Conservation (phyloP, 1,284 basidiomycete species). For the Ganoderma resinaceum region DNA sequence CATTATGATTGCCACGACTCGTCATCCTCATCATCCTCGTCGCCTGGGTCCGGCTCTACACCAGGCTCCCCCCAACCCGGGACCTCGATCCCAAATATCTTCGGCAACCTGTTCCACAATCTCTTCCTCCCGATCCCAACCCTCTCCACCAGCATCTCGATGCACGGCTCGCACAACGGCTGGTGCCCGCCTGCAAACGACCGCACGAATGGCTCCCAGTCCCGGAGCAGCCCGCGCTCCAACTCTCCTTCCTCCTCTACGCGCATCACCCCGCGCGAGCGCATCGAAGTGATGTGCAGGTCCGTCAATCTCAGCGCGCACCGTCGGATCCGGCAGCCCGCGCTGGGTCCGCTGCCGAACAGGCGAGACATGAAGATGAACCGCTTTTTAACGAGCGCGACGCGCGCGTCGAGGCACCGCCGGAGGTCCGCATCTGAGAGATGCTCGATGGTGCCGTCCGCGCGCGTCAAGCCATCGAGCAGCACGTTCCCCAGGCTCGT, state of each 20-base stretch:
- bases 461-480: constrained; percentile 14
- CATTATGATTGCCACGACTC: background rate
- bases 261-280: too few relatives aligned
- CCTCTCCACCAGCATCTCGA: background rate
- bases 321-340: background rate
- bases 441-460: constrained; percentile 8
- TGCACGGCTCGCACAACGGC: background rate
- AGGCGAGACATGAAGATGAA: too few relatives aligned
- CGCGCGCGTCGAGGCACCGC: constrained; percentile 7
- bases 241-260: background rate
- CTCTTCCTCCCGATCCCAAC: background rate
- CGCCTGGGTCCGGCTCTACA: background rate
- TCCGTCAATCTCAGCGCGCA: too few relatives aligned
- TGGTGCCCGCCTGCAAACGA: background rate
- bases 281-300: too few relatives aligned
- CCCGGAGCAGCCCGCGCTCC: background rate
- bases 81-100: background rate
- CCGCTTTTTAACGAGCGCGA: background rate
- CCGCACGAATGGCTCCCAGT: background rate
- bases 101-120: background rate
- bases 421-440: constrained; percentile 6
- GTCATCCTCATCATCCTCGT: background rate
- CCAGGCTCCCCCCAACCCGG: background rate
- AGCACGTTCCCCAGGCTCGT: background rate
- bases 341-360: too few relatives aligned